Evolutionary conservation across 768 basidiomycete species (phyloP), one percentile per base, ranked within the genome.

Genomic region (Nevesoporus exiguus): DNA sequence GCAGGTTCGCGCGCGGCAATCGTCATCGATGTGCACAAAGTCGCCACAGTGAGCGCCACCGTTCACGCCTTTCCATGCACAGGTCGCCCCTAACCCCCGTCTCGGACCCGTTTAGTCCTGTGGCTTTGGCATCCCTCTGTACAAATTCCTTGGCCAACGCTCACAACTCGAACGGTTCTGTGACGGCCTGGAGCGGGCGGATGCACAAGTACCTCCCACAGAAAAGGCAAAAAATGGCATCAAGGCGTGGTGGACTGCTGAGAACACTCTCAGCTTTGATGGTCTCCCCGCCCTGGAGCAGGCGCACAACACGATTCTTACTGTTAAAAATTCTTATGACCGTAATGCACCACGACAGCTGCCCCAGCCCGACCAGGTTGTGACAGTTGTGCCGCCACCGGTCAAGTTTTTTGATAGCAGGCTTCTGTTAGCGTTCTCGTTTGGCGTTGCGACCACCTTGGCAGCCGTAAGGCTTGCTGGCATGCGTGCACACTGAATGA

Each of bases 111-210:
- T 19, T 24, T 56, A 87, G 86, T 85, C 85, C 2, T 88, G 85
- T 58, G 85, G 86, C 21, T 87, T 77, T 58, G 77, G 78, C 0
- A 78, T 86, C 24, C 86, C 87, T 3, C 77, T 77, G 60, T 86
- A 80, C 64, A 71, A 75, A 40, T 88, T 80, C 69, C 67, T 79
- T 37, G 70, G 73, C 5, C 80, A 85, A 51, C 82, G 86, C 24
- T 77, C 74, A 2, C 74, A 74, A 9, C 78, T 84, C 15, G 71
- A 78, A 39, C 73, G 77, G 27, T 80, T 67, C 66, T 75, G 74
- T 29, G 71, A 68, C 9, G 69, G 66, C 54, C 73, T 76, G 49
- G 84, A 86, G 64, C 48, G 49, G 0, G 57, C 62, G 3, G 82
- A 84, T 57, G 68, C 69, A 31, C 47, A 48, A 40, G 52, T 59